Evolutionary conservation across 306 rosid species (phyloP), one percentile per base, ranked within the genome.

Genomic region (Cicer pinnatifidum): DNA sequence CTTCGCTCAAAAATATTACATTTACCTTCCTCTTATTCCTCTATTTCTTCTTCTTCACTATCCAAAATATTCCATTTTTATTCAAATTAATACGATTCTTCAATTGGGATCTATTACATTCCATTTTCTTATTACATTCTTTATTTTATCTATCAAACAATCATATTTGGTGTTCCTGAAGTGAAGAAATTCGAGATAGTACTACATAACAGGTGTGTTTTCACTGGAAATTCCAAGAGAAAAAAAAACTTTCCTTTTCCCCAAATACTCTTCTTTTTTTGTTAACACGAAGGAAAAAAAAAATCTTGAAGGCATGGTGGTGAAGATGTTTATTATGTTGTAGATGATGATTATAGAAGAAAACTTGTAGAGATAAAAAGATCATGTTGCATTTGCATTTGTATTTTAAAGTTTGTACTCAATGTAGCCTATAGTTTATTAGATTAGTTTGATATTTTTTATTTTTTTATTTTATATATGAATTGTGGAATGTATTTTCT

Each of bases 21-120:
- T 23, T 23, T 23, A 23, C 33, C 33, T 23, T 23, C 33, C 33
- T 23, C 33, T 23, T 3, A 23, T 23, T 23, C 3, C 33, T 23
- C 33, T 23, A 23, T 23, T 23, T 23, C 33, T 23, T 23, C 33
- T 23, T 2, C 33, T 23, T 23, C 0, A 23, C 33, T 23, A 23
- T 23, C 33, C 33, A 23, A 2, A 23, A 23, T 23, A 2, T 23
- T 23, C 33, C 33, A 23, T 23, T 23, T 23, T 23, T 23, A 23
- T 23, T 1, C 33, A 23, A 23, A 23, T 23, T 23, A 23, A 23
- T 23, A 23, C 33, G 33, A 23, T 23, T 23, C 45, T 84, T 86
- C 76, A 83, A 75, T 85, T 70, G 62, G 67, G 88, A 82, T 78
- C 85, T 77, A 45, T 64, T 79, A 19, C 81, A 85, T 81, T 88